These are phyloP conservation scores for Trichocladium antarcticum DNA, from an alignment of 495 filamentous ascomycete species.

Conservation along the genomic window DNA sequence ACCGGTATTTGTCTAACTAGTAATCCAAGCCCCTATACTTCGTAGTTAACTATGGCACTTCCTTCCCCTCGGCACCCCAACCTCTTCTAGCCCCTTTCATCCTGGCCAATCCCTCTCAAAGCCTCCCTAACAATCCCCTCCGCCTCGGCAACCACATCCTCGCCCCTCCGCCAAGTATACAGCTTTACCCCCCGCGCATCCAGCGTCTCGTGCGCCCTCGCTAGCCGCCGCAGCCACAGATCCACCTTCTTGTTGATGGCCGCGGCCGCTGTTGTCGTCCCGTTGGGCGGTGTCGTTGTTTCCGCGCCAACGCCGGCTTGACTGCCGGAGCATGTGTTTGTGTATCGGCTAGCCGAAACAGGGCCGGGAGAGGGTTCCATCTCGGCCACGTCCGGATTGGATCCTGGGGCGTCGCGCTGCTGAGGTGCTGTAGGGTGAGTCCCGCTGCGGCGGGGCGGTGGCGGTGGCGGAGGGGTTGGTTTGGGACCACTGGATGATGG, in stretches of 20 bases:
- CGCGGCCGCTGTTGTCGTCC: constrained; percentile 5
- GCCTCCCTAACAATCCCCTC: constrained; percentile 39
- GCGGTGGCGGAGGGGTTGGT: constrained; percentile 25
- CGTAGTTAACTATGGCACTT: too few species aligned
- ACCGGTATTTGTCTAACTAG: too few species aligned
- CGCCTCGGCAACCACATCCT: constrained; percentile 54
- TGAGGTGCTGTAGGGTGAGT: constrained; percentile 14
- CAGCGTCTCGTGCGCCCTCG: constrained; percentile 59
- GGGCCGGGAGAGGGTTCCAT: too few species aligned
- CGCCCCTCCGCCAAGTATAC: constrained; percentile 73
- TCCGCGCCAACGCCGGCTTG: background rate
- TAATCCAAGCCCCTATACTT: too few species aligned
- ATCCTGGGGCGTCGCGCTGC: too few species aligned
- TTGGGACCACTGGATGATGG: background rate
- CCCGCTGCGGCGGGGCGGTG: constrained; percentile 35
- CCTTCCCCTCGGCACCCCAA: background rate
- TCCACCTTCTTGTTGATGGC: constrained; percentile 64
- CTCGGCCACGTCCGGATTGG: too few species aligned
- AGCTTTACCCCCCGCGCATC: constrained; percentile 58
- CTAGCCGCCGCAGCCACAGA: constrained; percentile 71
- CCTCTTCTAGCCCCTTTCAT: background rate
- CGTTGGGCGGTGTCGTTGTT: background rate
- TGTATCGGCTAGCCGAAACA: constrained; percentile 1
- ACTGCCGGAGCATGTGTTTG: background rate
- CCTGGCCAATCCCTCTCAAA: constrained; percentile 24